phyloP scores from a whole-genome alignment of 2,329 filamentous ascomycete genomes.

The Clarireedia hainanense region DNA sequence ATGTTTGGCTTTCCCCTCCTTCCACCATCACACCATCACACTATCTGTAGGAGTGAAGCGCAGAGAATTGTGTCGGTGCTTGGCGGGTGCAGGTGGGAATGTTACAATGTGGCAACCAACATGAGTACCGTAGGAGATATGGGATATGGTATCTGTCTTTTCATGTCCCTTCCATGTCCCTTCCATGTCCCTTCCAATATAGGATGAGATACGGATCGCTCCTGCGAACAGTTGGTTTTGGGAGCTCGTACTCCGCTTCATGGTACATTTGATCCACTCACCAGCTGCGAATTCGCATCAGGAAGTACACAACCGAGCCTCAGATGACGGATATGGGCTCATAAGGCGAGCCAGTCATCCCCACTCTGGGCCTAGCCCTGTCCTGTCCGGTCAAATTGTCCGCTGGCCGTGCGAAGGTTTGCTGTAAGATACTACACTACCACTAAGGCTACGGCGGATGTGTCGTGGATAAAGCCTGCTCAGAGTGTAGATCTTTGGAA shows the following conservation, averaged over 20 bases:
- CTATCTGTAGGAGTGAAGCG: too few relatives aligned
- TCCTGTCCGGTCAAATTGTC: not conserved
- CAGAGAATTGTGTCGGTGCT: too few relatives aligned
- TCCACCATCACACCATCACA: too few relatives aligned
- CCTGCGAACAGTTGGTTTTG: too few relatives aligned
- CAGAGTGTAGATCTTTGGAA: not conserved
- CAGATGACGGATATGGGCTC: not conserved
- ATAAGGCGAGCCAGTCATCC: constrained; percentile 6
- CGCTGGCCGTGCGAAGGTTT: not conserved
- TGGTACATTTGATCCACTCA: constrained; percentile 1
- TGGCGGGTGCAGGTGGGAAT: too few relatives aligned
- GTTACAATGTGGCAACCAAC: too few relatives aligned
- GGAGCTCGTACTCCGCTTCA: not conserved
- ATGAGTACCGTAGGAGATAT: too few relatives aligned
- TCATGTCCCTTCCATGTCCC: too few relatives aligned
- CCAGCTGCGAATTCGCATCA: not conserved
- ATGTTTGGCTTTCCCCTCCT: too few relatives aligned
- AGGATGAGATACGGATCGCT: too few relatives aligned
- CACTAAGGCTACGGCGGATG: not conserved
- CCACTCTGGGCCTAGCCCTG: not conserved
- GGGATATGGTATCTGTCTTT: too few relatives aligned
- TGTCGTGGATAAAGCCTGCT: constrained; percentile 1
- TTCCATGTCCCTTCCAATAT: too few relatives aligned
- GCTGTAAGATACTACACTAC: not conserved
- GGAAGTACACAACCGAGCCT: constrained; percentile 1